Evolutionary conservation across 2,329 filamentous ascomycete species (phyloP), one percentile per base, ranked within the genome.

Genomic region (Aurifilum marmelostoma): DNA sequence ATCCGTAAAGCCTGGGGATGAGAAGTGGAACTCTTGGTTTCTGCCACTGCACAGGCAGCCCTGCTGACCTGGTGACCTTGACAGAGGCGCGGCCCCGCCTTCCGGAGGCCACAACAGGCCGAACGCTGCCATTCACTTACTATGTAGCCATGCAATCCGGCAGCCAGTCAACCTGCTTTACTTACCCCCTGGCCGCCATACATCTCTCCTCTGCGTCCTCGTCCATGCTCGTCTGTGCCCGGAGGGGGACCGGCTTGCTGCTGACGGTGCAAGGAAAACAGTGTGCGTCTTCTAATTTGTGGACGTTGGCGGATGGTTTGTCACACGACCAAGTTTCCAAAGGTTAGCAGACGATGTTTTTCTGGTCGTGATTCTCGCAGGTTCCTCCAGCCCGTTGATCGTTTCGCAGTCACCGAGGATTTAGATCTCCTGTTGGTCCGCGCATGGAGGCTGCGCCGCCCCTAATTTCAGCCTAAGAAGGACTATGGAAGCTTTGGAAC

Each of bases 321-420:
- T n/a, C n/a, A n/a, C n/a, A n/a, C n/a, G n/a, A n/a, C n/a, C n/a
- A n/a, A n/a, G n/a, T n/a, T n/a, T n/a, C n/a, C n/a, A 34, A 34
- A 34, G 8, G 34, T 34, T 34, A 29, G 32, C 43, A 47, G 11
- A 47, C 18, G 43, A 47, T 18, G 34, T 34, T 8, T 47, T 21
- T 47, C 2, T n/a, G 43, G 18, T 47, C 43, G 43, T n/a, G 43
- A 47, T n/a, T 8, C 21, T 47, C 43, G 43, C 21, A 47, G 41
- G 41, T 14, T 47, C 18, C 18, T n/a, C 6, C 41, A 6, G 4
- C 16, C 41, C n/a, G n/a, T n/a, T 29, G 16, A 9, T 61, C 41
- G 61, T 65, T 21, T 71, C 69, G 69, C 67, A 62, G 59, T 69
- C 67, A 60, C 67, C 69, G 69, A 69, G 52, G 47, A 32, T 60